Base-by-base conservation (phyloP, 805 yeast species). In the Myxozyma melibiosi region DNA sequence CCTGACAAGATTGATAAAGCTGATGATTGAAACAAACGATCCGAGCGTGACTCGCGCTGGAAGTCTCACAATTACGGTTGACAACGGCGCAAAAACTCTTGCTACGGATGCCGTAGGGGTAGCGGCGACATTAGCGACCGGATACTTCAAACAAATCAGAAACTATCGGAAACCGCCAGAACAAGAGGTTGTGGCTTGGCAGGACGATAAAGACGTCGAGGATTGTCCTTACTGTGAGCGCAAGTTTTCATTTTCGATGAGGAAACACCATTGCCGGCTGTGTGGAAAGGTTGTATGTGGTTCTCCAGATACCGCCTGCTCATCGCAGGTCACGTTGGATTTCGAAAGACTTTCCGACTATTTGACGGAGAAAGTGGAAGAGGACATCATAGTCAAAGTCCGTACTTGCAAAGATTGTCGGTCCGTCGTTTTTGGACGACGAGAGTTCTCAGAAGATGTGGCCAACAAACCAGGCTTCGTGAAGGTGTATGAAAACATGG, bases 201-300 rank as follows among this genome's bases (percentile, higher is more conserved):
- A 81, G 57, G 79, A 79, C 52, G 86, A 80, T 57, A 55, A 69
- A 2, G 65, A 66, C 2, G 78, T 78, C 0, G 65, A 73, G 0
- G 72, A 75, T 53, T 92, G 99, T 68, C 75, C 79, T 6, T 73
- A 87, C 6, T 92, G 99, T 66, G 70, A 74, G 13, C 74, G 76
- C 11, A 66, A 67, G 30, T 94, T 90, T 69, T 75, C 79, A 9
- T 72, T 86, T 42, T 68, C 82, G 0, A 64, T 80, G 24, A 74
- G 97, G 49, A 88, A 86, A 63, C 98, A 94, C 69, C 99, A 92
- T 70, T 94, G 99, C 70, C 75, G 98, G 35, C 70, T 90, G 25
- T 92, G 99, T 74, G 98, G 98, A 0, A 67, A 71, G 27, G 81
- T 87, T 1, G 88, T 90, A 0, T 92, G 97, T 73, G 95, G 86